phyloP scores from a whole-genome alignment of 2,329 filamentous ascomycete genomes.

The Triangularia setosa region DNA sequence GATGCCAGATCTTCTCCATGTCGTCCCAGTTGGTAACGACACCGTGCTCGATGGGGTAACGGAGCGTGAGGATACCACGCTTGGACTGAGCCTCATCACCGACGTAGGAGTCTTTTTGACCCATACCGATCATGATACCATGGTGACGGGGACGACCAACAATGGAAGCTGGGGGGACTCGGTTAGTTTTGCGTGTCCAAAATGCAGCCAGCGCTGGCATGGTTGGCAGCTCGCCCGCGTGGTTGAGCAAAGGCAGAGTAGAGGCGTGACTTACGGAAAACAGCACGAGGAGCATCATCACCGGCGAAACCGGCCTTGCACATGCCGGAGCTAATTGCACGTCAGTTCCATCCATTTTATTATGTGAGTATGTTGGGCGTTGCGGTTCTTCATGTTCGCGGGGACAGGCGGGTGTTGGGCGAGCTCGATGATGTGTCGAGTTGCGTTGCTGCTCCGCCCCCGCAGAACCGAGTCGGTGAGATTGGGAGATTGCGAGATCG shows the following conservation, averaged over 20 bases:
- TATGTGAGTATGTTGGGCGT: slow-evolving; percentile 29
- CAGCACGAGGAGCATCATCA: slow-evolving; percentile 99
- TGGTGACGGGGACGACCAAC: slow-evolving; percentile 99
- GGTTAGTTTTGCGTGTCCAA: slow-evolving; percentile 22
- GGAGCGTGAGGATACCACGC: slow-evolving; percentile 99
- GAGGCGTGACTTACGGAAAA: slow-evolving; percentile 86
- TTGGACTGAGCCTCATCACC: slow-evolving; percentile 99
- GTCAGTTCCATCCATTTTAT: slow-evolving; percentile 36
- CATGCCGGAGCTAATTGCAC: slow-evolving; percentile 86
- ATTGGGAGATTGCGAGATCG: slow-evolving; percentile 25
- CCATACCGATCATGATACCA: slow-evolving; percentile 99
- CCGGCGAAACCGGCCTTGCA: slow-evolving; percentile 99
- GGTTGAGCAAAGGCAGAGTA: slow-evolving; percentile 19
- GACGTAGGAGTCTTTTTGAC: slow-evolving; percentile 99
- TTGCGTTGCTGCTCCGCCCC: slow-evolving; percentile 16
- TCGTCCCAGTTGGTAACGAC: slow-evolving; percentile 99
- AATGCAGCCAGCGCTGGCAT: background rate
- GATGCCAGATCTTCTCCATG: slow-evolving; percentile 99
- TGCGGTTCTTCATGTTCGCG: background rate
- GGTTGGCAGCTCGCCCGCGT: slow-evolving; percentile 6
- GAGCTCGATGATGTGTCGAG: slow-evolving; percentile 13
- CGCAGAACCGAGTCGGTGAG: slow-evolving; percentile 35
- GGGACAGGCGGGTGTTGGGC: slow-evolving; percentile 7
- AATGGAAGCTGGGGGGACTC: slow-evolving; percentile 72
- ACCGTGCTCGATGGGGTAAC: slow-evolving; percentile 99